These are phyloP conservation scores for Debaryomyces castellii DNA, from an alignment of 805 yeast genomes.

Conservation along the genomic window DNA sequence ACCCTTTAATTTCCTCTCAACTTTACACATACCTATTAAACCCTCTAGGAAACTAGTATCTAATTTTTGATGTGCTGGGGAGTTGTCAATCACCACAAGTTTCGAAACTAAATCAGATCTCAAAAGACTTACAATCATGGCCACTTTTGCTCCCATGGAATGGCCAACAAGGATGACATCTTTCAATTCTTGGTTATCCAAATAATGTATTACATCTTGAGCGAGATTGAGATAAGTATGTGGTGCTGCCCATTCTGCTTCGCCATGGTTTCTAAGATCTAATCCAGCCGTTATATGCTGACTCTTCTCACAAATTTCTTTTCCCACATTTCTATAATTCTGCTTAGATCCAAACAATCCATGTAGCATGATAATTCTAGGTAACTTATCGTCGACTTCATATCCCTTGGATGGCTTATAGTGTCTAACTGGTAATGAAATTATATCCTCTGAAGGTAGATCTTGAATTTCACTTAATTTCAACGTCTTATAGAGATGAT, in stretches of 20 bases:
- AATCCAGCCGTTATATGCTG: slow-evolving; percentile 38
- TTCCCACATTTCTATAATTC: slow-evolving; percentile 42
- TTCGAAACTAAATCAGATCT: slow-evolving; percentile 39
- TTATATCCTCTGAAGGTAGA: slow-evolving; percentile 2
- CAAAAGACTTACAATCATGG: slow-evolving; percentile 44
- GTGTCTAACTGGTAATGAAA: slow-evolving; percentile 8
- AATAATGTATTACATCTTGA: slow-evolving; percentile 38
- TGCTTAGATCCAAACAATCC: slow-evolving; percentile 54
- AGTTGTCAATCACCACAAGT: slow-evolving; percentile 49
- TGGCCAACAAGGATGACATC: slow-evolving; percentile 43
- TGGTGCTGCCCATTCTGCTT: slow-evolving; percentile 44
- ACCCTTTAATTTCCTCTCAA: slow-evolving; percentile 33
- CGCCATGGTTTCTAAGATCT: slow-evolving; percentile 60
- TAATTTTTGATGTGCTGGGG: slow-evolving; percentile 40
- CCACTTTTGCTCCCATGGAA: slow-evolving; percentile 63
- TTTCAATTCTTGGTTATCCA: slow-evolving; percentile 20
- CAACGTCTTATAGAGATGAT: neutral
- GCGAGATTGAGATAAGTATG: slow-evolving; percentile 45
- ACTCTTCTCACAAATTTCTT: slow-evolving; percentile 28
- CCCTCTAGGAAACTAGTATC: slow-evolving; percentile 33
- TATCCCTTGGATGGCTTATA: slow-evolving; percentile 9
- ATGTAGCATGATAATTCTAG: slow-evolving; percentile 49
- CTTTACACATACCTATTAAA: slow-evolving; percentile 39
- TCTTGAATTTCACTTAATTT: neutral
- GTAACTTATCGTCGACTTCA: slow-evolving; percentile 4